phyloP scores from a whole-genome alignment of 352 stramenopile genomes.

The Peronospora belbahrii region DNA sequence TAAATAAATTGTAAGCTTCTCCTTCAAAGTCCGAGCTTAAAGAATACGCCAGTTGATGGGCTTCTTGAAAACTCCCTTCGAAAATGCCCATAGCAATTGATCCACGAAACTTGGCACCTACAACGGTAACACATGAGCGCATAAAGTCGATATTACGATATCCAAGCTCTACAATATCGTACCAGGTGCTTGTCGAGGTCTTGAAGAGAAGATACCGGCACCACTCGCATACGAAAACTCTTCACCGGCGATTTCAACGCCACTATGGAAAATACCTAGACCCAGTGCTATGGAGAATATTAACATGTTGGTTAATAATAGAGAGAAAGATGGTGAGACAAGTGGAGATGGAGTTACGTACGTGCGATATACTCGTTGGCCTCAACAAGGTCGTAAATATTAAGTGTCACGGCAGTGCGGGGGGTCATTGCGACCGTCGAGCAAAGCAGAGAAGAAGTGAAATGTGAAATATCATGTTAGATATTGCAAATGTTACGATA shows the following conservation, averaged over 20 bases:
- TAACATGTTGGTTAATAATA: not conserved
- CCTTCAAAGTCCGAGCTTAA: slow-evolving; percentile 82
- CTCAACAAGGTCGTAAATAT: slow-evolving; percentile 90
- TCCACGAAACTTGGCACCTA: slow-evolving; percentile 85
- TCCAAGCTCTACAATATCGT: not conserved
- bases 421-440: slow-evolving; percentile 31
- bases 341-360: slow-evolving; percentile 25
- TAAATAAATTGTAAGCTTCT: slow-evolving; percentile 88
- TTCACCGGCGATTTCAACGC: slow-evolving; percentile 86
- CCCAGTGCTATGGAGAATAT: slow-evolving; percentile 37
- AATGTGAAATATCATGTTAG: not conserved
- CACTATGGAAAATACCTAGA: slow-evolving; percentile 89
- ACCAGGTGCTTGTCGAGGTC: slow-evolving; percentile 58
- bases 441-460: not conserved
- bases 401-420: slow-evolving; percentile 74
- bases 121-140: too few species aligned
- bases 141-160: too few species aligned
- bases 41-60: slow-evolving; percentile 75
- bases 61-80: slow-evolving; percentile 74
- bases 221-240: slow-evolving; percentile 92
- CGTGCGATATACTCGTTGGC: slow-evolving; percentile 84
- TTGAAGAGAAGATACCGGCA: slow-evolving; percentile 83
- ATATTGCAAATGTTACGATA: too few species aligned
- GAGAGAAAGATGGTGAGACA: not conserved
- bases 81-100: slow-evolving; percentile 86